Base-by-base conservation (phyloP, 2,329 filamentous ascomycete species). In the Herpotrichia juniperi region DNA sequence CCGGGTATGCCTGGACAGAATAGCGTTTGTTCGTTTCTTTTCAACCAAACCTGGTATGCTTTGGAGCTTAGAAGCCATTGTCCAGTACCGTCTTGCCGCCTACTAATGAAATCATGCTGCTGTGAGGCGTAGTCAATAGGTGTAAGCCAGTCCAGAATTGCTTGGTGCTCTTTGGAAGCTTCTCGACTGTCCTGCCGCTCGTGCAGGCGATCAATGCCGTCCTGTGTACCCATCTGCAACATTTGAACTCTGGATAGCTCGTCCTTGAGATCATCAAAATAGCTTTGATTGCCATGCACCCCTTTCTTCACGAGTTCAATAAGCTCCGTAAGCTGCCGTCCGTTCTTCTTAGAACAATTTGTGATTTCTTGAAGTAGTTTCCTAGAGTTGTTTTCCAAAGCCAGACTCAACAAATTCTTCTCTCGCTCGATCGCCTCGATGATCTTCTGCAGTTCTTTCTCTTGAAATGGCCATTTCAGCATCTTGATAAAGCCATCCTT, bases 1-100 rank as follows among this genome's bases (percentile, higher is more conserved):
- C 66, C 61, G 5, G 64, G 66, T 17, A 63, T 59, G 1, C 66
- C 64, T 28, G 53, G n/a, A n/a, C 64, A 70, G 31, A 66, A 62
- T 1, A 70, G 42, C 7, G 54, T 67, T 10, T 37, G n/a, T 2
- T 51, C 34, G 8, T 52, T 11, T 25, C 30, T 46, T 14, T 37
- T 26, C 2, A 60, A 7, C 65, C 63, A 69, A n/a, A n/a, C n/a
- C n/a, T n/a, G n/a, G n/a, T n/a, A n/a, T n/a, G n/a, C n/a, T n/a
- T n/a, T n/a, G n/a, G n/a, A n/a, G n/a, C n/a, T 12, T 24, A 67
- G 32, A n/a, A 69, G 59, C 65, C 63, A 70, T 17, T 32, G 17
- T 0, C 58, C 61, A 8, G 61, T 64, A 2, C 56, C 59, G 11
- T 47, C n/a, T 39, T 64, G 46, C 46, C 57, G 42, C 12, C 35